phyloP scores from a whole-genome alignment of 306 rosid species.

The Argentina anserina region DNA sequence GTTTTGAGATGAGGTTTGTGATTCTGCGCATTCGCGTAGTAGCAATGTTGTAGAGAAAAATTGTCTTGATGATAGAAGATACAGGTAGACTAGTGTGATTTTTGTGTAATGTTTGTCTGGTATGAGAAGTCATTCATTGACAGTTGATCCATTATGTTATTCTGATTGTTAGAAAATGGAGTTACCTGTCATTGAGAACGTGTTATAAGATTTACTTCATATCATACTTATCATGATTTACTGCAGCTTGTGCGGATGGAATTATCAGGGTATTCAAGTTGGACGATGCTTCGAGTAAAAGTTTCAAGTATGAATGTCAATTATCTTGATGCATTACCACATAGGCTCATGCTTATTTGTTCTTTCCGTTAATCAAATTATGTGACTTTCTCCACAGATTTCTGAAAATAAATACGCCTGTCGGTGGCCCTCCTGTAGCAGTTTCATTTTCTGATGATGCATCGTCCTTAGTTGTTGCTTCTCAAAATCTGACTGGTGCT shows the following conservation, averaged over 20 bases:
- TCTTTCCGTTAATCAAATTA: slow-evolving; percentile 3
- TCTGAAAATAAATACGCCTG: slow-evolving; percentile 73
- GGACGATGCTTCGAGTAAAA: slow-evolving; percentile 91
- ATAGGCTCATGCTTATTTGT: slow-evolving; percentile 23
- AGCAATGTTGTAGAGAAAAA: background rate
- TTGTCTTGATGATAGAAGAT: background rate
- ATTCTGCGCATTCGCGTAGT: background rate
- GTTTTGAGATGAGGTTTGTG: background rate
- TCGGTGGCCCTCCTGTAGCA: slow-evolving; percentile 89
- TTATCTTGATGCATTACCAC: slow-evolving; percentile 10
- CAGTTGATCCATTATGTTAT: background rate
- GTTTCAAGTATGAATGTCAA: slow-evolving; percentile 73
- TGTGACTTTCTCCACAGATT: slow-evolving; percentile 54
- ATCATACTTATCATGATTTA: slow-evolving; percentile 5
- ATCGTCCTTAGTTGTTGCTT: slow-evolving; percentile 75
- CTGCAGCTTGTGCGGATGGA: slow-evolving; percentile 95
- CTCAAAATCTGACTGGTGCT: slow-evolving; percentile 60
- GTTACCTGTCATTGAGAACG: background rate
- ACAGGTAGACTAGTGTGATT: background rate
- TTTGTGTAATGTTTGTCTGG: background rate
- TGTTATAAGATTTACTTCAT: no score
- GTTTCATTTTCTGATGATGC: slow-evolving; percentile 62
- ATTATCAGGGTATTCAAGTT: slow-evolving; percentile 83
- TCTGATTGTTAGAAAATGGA: background rate
- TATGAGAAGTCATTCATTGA: background rate